Conservation (phyloP, 139 green algal genomes). For the Tetradesmus obliquus region DNA sequence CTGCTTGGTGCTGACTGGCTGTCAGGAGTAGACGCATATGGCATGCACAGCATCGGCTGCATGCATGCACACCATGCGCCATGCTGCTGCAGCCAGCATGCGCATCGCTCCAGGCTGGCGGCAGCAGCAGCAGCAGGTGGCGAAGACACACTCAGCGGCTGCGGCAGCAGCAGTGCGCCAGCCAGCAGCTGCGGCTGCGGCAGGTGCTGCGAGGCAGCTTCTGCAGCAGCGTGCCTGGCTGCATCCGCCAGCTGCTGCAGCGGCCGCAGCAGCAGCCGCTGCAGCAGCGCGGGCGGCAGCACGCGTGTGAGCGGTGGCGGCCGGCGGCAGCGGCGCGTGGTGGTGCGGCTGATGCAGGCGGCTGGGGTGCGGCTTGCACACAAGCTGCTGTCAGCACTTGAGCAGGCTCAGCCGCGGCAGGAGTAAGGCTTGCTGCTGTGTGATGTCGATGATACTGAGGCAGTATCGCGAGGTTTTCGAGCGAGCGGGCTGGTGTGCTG, state of each 20-base stretch:
- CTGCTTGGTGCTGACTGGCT: conserved; percentile 26
- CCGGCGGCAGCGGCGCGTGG: conserved; percentile 23
- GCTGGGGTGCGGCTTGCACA: conserved; percentile 28
- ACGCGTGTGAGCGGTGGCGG: not conserved
- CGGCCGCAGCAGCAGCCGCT: conserved; percentile 3
- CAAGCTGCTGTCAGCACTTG: conserved; percentile 15
- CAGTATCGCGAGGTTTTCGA: too few species aligned
- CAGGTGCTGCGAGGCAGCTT: not conserved
- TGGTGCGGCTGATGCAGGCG: conserved; percentile 48
- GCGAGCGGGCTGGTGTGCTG: too few species aligned
- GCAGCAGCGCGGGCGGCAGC: not conserved
- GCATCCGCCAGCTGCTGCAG: not conserved
- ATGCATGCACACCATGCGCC: not conserved
- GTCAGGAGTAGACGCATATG: not conserved
- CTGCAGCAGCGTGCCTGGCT: not conserved
- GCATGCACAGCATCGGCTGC: not conserved
- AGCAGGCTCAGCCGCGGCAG: not conserved
- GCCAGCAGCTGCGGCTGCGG: conserved; percentile 3
- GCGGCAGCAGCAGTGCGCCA: not conserved
- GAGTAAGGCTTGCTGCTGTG: not conserved
- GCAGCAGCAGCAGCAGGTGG: not conserved
- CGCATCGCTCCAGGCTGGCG: not conserved
- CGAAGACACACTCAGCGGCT: not conserved
- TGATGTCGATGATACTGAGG: too few species aligned
- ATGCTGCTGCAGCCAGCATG: conserved; percentile 6